Percentiles rank a stretch among this genome's conserved stretches.
These are phyloP conservation scores for Mucuna pruriens DNA, from an alignment of 306 rosid species.

Conservation along the genomic window DNA sequence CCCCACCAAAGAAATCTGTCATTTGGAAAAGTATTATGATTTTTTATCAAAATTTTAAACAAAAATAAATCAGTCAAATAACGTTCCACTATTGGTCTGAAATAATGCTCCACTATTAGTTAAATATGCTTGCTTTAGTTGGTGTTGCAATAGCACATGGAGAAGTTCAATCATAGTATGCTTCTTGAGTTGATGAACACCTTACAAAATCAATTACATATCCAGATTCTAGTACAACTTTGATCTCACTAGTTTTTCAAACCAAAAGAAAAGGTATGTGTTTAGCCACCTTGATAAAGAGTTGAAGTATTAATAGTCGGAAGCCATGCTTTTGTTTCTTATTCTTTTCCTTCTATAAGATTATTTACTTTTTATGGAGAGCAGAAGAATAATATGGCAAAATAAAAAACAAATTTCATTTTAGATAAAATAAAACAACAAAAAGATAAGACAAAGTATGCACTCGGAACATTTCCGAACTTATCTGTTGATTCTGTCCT, in stretches of 20 bases:
- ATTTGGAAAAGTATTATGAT: neutral
- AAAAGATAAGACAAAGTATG: neutral
- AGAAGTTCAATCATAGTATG: neutral
- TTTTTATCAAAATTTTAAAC: neutral
- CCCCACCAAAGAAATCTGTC: neutral
- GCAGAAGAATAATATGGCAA: neutral
- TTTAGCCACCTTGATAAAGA: neutral
- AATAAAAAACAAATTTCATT: neutral
- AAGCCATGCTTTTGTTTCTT: neutral
- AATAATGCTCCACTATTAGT: conserved; percentile 10
- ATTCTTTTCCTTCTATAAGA: neutral
- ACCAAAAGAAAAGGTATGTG: neutral
- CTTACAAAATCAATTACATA: neutral
- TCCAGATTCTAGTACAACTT: conserved; percentile 8
- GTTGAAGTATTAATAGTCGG: neutral
- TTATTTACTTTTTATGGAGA: neutral
- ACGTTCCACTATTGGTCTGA: neutral
- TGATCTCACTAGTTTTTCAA: neutral
- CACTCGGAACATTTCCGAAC: neutral
- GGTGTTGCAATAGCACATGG: conserved; percentile 1
- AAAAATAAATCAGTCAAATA: neutral
- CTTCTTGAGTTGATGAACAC: conserved; percentile 1
- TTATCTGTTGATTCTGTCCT: neutral
- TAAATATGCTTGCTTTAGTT: conserved; percentile 1
- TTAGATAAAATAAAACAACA: neutral